Evolutionary conservation across 352 stramenopile genomes (phyloP).

Genomic region (Pythium volutum): DNA sequence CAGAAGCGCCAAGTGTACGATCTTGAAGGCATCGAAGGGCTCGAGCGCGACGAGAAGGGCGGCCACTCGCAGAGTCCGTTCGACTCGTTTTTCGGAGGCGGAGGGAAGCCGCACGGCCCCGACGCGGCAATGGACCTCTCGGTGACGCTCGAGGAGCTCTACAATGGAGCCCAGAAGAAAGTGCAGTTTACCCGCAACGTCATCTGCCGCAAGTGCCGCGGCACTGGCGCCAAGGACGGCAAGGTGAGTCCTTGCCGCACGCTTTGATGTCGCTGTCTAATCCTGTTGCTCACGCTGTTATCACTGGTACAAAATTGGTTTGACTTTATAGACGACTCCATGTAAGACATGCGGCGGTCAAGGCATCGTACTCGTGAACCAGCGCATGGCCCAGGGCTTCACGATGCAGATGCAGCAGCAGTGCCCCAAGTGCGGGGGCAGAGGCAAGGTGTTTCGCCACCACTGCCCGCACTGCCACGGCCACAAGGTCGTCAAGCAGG

Average conservation of each 20-base stretch:
- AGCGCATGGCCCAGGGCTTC: slow-evolving; percentile 80
- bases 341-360: slow-evolving; percentile 73
- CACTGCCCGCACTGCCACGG: slow-evolving; percentile 89
- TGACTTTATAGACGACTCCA: slow-evolving; percentile 45
- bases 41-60: slow-evolving; percentile 71
- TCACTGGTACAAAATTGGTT: neutral
- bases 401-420: slow-evolving; percentile 90
- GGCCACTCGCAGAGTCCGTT: slow-evolving; percentile 56
- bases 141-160: slow-evolving; percentile 84
- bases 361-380: slow-evolving; percentile 75
- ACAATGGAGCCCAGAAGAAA: slow-evolving; percentile 78
- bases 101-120: slow-evolving; percentile 64
- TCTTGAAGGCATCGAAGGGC: slow-evolving; percentile 87
- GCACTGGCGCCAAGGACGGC: slow-evolving; percentile 78
- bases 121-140: slow-evolving; percentile 72
- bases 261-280: too few relatives aligned
- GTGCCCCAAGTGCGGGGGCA: slow-evolving; percentile 76
- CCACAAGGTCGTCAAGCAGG: slow-evolving; percentile 78
- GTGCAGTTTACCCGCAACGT: slow-evolving; percentile 69
- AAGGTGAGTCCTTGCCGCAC: slow-evolving; percentile 52
- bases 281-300: neutral
- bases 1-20: slow-evolving; percentile 92
- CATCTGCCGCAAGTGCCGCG: slow-evolving; percentile 83
- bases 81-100: slow-evolving; percentile 77
- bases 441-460: slow-evolving; percentile 95